Base-by-base conservation (phyloP, 2,329 filamentous ascomycete genomes). In the Neopestalotiopsis rosae region DNA sequence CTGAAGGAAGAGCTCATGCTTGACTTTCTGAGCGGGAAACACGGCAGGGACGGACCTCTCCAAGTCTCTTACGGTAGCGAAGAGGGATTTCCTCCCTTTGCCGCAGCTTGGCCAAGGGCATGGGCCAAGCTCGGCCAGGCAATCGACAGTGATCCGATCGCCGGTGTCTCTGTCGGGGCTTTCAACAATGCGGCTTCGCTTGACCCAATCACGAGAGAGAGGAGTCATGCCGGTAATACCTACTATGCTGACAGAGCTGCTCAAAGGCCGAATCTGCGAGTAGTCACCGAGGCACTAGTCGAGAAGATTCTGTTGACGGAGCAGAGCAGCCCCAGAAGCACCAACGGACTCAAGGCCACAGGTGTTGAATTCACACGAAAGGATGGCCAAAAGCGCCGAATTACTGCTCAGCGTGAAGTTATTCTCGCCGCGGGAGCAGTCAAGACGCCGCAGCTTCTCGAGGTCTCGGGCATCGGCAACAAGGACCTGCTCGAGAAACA, bases 391-490 rank as follows among this genome's bases (percentile, higher is more conserved):
- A 34, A 13, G 32, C 67, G 42, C 6, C 69, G 63, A 4, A n/a
- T 75, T 2, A 32, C 17, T 1, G 76, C 73, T 17, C 65, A 20
- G 7, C 69, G 67, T 3, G 84, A 85, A 67, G 78, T 85, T 1
- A 79, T 86, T 56, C 72, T 86, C 3, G 79, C 81, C 1, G 81
- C 81, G 0, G 82, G 83, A 1, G 77, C 78, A 0, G 75, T 83
- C 24, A 68, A 81, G 62, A 82, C 78, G 1, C 78, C 79, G 2
- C 77, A 78, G 59, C 69, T 81, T 3, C 73, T 81, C 9, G 77
- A 80, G 67, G 69, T 79, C 6, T 81, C 79, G 0, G 81, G 81
- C 5, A 77, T 82, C 28, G 81, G 81, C 49, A 77, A 80, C 59
- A 75, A 78, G 13, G 75, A 78, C 13, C 73, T 86, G 4, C 82